Conservation (phyloP, 1,284 basidiomycete genomes). For the Microbotryum silenes-acaulis region DNA sequence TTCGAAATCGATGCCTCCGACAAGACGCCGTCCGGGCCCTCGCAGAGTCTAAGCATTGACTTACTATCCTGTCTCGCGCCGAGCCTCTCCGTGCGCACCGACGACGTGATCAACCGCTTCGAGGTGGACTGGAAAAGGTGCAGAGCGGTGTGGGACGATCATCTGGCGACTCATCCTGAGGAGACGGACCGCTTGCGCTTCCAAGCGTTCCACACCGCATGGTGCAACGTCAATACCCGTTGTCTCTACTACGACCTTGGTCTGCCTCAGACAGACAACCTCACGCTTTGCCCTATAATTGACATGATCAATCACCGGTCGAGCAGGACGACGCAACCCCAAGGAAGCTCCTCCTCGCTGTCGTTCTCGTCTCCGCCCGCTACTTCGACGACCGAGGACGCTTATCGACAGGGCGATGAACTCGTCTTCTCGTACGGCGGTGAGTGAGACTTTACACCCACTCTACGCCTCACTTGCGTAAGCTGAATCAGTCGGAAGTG, state of each 20-base stretch:
- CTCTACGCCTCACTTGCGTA: background rate
- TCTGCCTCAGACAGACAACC: constrained; percentile 25
- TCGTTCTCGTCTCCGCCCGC: constrained; percentile 12
- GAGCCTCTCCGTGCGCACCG: background rate
- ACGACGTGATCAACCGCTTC: constrained; percentile 24
- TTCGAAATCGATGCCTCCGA: constrained; percentile 7
- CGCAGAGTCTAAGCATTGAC: background rate
- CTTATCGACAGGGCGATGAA: constrained; percentile 27
- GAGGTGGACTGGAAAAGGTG: constrained; percentile 23
- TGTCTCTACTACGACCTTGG: constrained; percentile 34
- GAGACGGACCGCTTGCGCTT: constrained; percentile 17
- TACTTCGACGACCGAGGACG: constrained; percentile 8
- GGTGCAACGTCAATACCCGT: constrained; percentile 35
- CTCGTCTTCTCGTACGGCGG: constrained; percentile 33
- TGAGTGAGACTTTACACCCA: background rate
- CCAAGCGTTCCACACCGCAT: constrained; percentile 28
- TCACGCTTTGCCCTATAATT: constrained; percentile 34
- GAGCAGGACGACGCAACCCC: constrained; percentile 5
- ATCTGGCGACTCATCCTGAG: background rate
- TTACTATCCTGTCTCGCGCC: constrained; percentile 6
- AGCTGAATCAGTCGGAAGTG: too few species aligned
- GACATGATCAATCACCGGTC: constrained; percentile 35
- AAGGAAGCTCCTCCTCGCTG: background rate
- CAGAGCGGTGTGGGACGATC: constrained; percentile 17
- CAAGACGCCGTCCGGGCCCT: background rate